A percentile compares a stretch with the other conserved stretches of the same genome.
Conservation (phyloP, 768 basidiomycete genomes). For the Suillus subaureus region DNA sequence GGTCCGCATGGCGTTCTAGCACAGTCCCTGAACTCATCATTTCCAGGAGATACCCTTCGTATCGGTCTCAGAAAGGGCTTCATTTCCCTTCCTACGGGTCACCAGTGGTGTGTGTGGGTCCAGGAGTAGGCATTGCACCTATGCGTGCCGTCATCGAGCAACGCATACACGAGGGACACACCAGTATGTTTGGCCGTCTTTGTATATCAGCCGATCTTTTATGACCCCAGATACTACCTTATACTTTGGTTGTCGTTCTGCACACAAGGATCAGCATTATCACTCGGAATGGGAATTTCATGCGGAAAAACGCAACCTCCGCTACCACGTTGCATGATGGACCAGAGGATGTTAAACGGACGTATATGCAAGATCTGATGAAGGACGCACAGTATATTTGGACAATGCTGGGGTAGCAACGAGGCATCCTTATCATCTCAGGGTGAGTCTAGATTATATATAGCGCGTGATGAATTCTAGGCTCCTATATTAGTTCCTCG, state of each 20-base stretch:
- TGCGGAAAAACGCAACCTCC: conserved; percentile 42
- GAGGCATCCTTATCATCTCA: conserved; percentile 83
- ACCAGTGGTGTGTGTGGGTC: conserved; percentile 88
- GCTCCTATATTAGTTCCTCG: conserved; percentile 63
- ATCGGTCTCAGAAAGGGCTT: conserved; percentile 69
- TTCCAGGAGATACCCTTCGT: conserved; percentile 56
- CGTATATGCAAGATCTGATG: conserved; percentile 86
- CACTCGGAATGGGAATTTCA: conserved; percentile 66
- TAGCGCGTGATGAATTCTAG: conserved; percentile 10
- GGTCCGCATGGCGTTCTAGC: conserved; percentile 43
- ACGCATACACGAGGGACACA: conserved; percentile 57
- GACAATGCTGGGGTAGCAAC: conserved; percentile 54
- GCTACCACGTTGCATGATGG: conserved; percentile 77
- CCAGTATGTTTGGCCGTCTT: conserved; percentile 40
- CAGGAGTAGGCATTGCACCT: conserved; percentile 94
- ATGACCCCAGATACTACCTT: conserved; percentile 63
- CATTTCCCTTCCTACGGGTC: conserved; percentile 55
- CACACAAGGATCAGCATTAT: conserved; percentile 79
- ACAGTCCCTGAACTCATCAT: not conserved
- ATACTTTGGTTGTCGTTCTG: conserved; percentile 91
- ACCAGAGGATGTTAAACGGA: conserved; percentile 62
- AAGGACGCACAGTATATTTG: conserved; percentile 68
- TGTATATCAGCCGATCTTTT: not conserved
- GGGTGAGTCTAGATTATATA: conserved; percentile 56
- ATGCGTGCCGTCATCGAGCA: conserved; percentile 87